Conservation (phyloP, 2,329 filamentous ascomycete species). For the Torrubiellomyces zombiae region DNA sequence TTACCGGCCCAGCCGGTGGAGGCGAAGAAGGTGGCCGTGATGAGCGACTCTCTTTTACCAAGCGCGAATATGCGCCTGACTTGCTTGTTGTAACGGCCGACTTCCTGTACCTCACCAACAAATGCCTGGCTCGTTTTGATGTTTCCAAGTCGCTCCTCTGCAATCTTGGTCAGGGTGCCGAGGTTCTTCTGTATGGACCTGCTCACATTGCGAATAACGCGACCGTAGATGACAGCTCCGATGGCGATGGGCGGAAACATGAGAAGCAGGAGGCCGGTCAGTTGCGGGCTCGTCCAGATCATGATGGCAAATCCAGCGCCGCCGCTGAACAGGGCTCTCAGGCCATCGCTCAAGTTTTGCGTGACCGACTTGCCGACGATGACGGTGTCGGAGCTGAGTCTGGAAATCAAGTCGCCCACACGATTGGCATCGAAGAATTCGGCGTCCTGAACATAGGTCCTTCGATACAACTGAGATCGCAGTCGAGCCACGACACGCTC, state of each 20-base stretch:
- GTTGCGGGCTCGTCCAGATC: constrained; percentile 84
- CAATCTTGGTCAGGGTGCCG: constrained; percentile 87
- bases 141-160: constrained; percentile 92
- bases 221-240: constrained; percentile 81
- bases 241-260: constrained; percentile 85
- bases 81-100: constrained; percentile 80
- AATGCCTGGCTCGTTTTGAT: constrained; percentile 95
- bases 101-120: constrained; percentile 80
- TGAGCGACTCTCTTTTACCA: constrained; percentile 70
- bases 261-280: constrained; percentile 72
- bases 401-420: constrained; percentile 88
- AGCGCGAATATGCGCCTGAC: constrained; percentile 83
- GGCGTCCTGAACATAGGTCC: constrained; percentile 91
- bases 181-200: constrained; percentile 88
- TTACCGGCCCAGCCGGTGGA: constrained; percentile 86
- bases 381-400: constrained; percentile 88
- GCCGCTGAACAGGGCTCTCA: constrained; percentile 79
- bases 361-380: constrained; percentile 98
- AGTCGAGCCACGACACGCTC: constrained; percentile 86
- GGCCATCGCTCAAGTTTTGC: constrained; percentile 91
- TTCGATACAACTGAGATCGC: constrained; percentile 74
- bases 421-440: constrained; percentile 98
- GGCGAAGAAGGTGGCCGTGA: constrained; percentile 79
- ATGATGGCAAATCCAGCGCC: constrained; percentile 80
- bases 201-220: constrained; percentile 75